Base-by-base conservation (phyloP, 2,329 filamentous ascomycete genomes). In the Penicillium sp. region DNA sequence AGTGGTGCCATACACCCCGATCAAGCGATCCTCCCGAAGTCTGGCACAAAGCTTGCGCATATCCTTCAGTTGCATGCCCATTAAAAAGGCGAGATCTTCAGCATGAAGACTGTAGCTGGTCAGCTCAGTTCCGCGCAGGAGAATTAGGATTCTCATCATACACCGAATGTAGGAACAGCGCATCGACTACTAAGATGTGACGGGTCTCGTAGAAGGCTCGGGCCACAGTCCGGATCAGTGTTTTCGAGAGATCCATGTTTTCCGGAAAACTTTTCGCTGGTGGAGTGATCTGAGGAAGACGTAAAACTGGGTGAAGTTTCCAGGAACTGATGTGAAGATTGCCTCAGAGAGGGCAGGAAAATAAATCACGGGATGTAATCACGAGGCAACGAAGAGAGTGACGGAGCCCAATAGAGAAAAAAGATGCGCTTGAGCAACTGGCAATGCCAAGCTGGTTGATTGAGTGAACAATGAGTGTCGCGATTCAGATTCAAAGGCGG, bases 21-120 rank as follows among this genome's bases (percentile, higher is more conserved):
- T 76, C 63, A 99, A 83, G 46, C 92, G 86, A 65, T 95, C 89
- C 67, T 95, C 90, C 60, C 84, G 83, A 44, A 99, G 79, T 62
- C 84, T 87, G 52, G 87, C 90, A 68, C 89, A 92, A 27, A 95
- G 81, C 69, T 92, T 95, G 67, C 93, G 89, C 36, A 97, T 80
- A 63, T 95, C 88, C 68, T 99, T 97, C 34, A 85, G 84, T 67
- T 95, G 92, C 73, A 95, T 90, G 54, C 86, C 86, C 72, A 96
- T 86, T 19, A 97, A 77, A 62, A 89, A 86, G 36, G 88, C 87
- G 54, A 99, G 78, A 64, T 99, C 93, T 64, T 90, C 86, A 65
- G 95, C 88, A 64, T 89, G 86, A 52, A 97, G 79, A 47, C 81
- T 83, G 64, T 48, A 31, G 42, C n/a, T 41, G 13, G 39, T 62